These are phyloP conservation scores for Phytopythium helicoides DNA, from an alignment of 352 stramenopile genomes.

Conservation along the genomic window DNA sequence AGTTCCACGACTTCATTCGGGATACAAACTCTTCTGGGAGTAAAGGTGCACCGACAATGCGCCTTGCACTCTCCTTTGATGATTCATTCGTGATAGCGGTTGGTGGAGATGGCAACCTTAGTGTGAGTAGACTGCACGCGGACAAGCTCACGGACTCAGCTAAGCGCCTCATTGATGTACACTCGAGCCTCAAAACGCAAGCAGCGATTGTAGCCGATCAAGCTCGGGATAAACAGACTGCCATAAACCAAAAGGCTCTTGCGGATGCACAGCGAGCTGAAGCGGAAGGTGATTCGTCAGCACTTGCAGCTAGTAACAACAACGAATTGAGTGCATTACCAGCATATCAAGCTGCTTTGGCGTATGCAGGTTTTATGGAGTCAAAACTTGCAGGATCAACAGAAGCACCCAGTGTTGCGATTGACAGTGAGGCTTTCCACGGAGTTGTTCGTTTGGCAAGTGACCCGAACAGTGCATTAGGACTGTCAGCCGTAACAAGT, in stretches of 20 bases:
- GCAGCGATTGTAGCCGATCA: slow-evolving; percentile 51
- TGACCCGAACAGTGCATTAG: slow-evolving; percentile 35
- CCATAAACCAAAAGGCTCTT: slow-evolving; percentile 41
- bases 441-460: slow-evolving; percentile 46
- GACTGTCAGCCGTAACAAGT: slow-evolving; percentile 15
- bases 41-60: slow-evolving; percentile 4
- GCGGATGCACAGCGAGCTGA: slow-evolving; percentile 47
- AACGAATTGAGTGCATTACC: slow-evolving; percentile 62
- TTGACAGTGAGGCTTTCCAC: slow-evolving; percentile 50
- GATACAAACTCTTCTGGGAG: slow-evolving; percentile 4
- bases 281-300: slow-evolving; percentile 23
- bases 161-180: slow-evolving; percentile 28
- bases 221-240: slow-evolving; percentile 51
- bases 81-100: slow-evolving; percentile 74
- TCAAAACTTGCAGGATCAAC: slow-evolving; percentile 19
- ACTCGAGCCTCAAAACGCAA: slow-evolving; percentile 36
- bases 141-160: slow-evolving; percentile 52
- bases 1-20: slow-evolving; percentile 67
- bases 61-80: slow-evolving; percentile 75
- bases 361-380: slow-evolving; percentile 72
- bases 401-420: slow-evolving; percentile 10
- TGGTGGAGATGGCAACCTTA: slow-evolving; percentile 77
- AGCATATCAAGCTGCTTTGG: slow-evolving; percentile 66
- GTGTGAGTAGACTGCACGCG: slow-evolving; percentile 55
- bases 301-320: slow-evolving; percentile 3